Evolutionary conservation across 139 green algal species (phyloP).

Genomic region (Desmodesmus armatus): DNA sequence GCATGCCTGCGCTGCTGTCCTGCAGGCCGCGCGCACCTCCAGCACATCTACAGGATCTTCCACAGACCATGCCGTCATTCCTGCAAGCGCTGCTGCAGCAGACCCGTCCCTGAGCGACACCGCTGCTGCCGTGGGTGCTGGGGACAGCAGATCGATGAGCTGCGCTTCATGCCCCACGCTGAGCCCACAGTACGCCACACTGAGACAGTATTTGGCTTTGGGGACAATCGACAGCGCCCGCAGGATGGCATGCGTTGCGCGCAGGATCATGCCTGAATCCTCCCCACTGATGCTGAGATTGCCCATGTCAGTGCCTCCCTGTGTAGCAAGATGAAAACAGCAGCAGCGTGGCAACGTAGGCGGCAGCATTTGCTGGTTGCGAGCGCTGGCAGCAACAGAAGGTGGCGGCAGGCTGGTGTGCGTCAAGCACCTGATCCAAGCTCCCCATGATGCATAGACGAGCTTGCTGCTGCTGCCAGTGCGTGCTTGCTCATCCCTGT

Average conservation of each 20-base stretch:
- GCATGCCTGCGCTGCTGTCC: not conserved
- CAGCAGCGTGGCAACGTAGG: not conserved
- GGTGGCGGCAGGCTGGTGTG: too few relatives aligned
- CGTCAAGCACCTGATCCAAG: too few relatives aligned
- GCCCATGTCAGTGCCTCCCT: too few relatives aligned
- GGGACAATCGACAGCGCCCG: constrained; percentile 26
- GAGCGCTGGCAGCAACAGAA: not conserved
- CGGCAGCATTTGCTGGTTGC: not conserved
- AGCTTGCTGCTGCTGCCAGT: too few relatives aligned
- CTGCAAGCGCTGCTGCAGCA: constrained; percentile 42
- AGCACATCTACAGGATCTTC: constrained; percentile 46
- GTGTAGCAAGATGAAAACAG: too few relatives aligned
- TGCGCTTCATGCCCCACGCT: constrained; percentile 24
- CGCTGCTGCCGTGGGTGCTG: constrained; percentile 4
- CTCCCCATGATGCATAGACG: too few relatives aligned
- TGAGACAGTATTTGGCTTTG: constrained; percentile 16
- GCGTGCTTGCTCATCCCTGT: too few relatives aligned
- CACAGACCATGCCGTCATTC: constrained; percentile 44
- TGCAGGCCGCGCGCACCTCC: constrained; percentile 31
- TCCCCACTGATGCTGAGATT: not conserved
- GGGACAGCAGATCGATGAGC: constrained; percentile 53
- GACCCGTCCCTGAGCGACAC: constrained; percentile 50
- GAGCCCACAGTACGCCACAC: not conserved
- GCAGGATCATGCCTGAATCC: not conserved
- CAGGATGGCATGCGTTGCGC: constrained; percentile 4